Percentiles rank a stretch among this genome's conserved stretches.
phyloP scores from a whole-genome alignment of 2,329 filamentous ascomycete species.

The Hypoxylon sp. region DNA sequence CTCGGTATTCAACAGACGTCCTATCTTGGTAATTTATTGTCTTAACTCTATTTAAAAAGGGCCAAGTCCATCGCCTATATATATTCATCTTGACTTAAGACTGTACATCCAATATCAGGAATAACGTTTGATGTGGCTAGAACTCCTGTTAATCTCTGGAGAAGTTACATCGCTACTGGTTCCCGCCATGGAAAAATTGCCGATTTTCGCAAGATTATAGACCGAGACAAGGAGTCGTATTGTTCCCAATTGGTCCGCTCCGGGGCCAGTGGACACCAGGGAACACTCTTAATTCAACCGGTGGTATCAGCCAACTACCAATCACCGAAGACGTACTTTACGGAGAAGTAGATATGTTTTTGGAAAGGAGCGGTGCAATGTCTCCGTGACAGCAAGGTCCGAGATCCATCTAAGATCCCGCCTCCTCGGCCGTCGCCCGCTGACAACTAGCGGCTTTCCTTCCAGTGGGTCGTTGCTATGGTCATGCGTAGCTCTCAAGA shows the following conservation, averaged over 20 bases:
- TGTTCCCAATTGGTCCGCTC: constrained; percentile 31
- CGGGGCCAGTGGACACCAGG: constrained; percentile 4
- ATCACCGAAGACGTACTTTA: constrained; percentile 5
- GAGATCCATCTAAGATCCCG: constrained; percentile 1
- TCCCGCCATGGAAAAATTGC: constrained; percentile 15
- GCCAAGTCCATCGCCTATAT: constrained; percentile 4
- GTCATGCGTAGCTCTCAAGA: neutral
- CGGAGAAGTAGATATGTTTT: constrained; percentile 12
- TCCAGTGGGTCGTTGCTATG: neutral
- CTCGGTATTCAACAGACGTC: neutral
- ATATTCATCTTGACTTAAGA: constrained; percentile 6
- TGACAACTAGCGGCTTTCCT: neutral
- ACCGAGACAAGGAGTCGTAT: constrained; percentile 31
- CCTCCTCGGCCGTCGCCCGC: neutral
- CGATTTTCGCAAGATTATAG: constrained; percentile 35
- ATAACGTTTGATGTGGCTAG: neutral
- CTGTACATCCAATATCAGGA: neutral
- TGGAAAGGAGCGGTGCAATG: constrained; percentile 6
- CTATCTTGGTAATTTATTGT: neutral
- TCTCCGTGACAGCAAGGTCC: constrained; percentile 5
- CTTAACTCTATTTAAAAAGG: constrained; percentile 2
- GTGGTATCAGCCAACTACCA: constrained; percentile 23
- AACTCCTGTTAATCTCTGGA: constrained; percentile 6
- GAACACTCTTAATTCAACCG: constrained; percentile 30
- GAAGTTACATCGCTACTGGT: constrained; percentile 20